phyloP scores from a whole-genome alignment of 352 stramenopile genomes.

The Globisporangium lucens region DNA sequence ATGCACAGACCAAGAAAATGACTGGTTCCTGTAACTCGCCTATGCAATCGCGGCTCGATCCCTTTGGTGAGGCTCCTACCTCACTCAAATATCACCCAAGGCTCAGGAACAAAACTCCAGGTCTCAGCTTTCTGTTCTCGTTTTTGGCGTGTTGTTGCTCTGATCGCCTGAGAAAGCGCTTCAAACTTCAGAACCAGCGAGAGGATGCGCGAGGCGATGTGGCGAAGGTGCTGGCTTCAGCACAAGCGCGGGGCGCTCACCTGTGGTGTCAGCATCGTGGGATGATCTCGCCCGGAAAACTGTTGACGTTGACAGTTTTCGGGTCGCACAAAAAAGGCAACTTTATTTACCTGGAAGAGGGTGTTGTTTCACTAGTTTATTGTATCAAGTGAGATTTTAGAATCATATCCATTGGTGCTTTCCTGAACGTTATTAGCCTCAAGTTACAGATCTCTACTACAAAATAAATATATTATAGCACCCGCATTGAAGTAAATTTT shows the following conservation, averaged over 20 bases:
- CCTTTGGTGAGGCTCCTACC: too few species aligned
- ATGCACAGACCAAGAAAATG: background rate
- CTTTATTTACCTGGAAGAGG: background rate
- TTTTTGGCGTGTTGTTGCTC: background rate
- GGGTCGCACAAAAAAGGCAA: background rate
- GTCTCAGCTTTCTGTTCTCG: background rate
- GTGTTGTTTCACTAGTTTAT: too few species aligned
- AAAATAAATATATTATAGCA: background rate
- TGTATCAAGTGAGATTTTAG: too few species aligned
- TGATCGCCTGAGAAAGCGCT: slow-evolving; percentile 4
- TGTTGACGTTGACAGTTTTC: background rate
- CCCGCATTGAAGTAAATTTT: background rate
- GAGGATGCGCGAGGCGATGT: background rate
- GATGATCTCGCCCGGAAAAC: background rate
- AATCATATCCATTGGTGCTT: too few species aligned
- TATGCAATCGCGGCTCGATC: background rate
- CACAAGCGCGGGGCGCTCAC: background rate
- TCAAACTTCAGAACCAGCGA: slow-evolving; percentile 7
- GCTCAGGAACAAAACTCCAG: background rate
- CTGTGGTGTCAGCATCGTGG: slow-evolving; percentile 20
- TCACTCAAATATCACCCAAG: background rate
- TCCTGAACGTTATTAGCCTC: too few species aligned
- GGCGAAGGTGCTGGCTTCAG: background rate
- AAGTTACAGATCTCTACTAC: background rate
- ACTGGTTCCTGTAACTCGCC: background rate